Conservation (phyloP, 1,284 basidiomycete species). For the Jaminaea rosea region DNA sequence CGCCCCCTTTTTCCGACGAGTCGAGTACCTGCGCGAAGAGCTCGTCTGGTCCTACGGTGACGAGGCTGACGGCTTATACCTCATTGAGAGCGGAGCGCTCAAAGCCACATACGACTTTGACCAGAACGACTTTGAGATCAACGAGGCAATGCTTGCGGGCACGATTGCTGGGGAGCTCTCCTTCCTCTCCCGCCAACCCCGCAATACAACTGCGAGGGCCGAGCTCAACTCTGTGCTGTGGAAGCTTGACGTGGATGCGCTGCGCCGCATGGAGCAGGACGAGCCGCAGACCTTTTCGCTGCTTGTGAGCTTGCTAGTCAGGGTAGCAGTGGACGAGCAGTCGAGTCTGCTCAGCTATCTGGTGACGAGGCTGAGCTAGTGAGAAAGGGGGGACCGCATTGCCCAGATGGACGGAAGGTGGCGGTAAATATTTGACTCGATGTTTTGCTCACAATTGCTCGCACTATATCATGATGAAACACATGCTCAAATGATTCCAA, state of each 20-base stretch:
- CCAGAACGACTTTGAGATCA: slow-evolving; percentile 42
- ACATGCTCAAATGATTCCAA: too few relatives aligned
- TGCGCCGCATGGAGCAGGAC: slow-evolving; percentile 20
- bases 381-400: too few relatives aligned
- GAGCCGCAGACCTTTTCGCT: slow-evolving; percentile 12
- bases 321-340: slow-evolving; percentile 42
- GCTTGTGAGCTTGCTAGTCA: slow-evolving; percentile 33
- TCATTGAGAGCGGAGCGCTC: slow-evolving; percentile 43
- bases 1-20: slow-evolving; percentile 62
- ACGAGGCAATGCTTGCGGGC: slow-evolving; percentile 45
- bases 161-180: slow-evolving; percentile 43
- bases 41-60: slow-evolving; percentile 71
- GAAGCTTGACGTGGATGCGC: slow-evolving; percentile 20
- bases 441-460: too few relatives aligned
- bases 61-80: slow-evolving; percentile 58
- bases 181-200: slow-evolving; percentile 27
- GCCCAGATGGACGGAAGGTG: too few relatives aligned
- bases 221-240: slow-evolving; percentile 39
- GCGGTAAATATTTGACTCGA: too few relatives aligned
- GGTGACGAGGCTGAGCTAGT: slow-evolving; percentile 35
- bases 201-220: slow-evolving; percentile 39
- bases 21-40: slow-evolving; percentile 56
- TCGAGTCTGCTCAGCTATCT: slow-evolving; percentile 41
- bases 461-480: too few relatives aligned
- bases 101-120: slow-evolving; percentile 42